A percentile compares a stretch with the other conserved stretches of the same genome.
phyloP scores from a whole-genome alignment of 2,329 filamentous ascomycete species.

The Rhinocladiella similis region DNA sequence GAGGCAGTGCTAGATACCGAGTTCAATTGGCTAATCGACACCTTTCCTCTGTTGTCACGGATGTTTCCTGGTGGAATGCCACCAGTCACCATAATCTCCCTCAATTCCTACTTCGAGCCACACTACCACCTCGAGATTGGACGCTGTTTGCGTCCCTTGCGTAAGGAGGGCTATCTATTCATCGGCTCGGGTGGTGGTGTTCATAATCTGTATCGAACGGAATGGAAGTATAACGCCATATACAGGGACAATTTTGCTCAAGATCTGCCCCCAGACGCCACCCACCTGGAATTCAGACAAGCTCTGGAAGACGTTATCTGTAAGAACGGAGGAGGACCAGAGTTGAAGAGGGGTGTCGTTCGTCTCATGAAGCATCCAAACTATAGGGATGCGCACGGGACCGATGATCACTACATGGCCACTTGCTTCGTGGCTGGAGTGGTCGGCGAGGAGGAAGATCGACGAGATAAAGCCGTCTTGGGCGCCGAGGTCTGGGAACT shows the following conservation, averaged over 20 bases:
- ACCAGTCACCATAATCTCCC: slow-evolving; percentile 60
- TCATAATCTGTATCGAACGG: slow-evolving; percentile 69
- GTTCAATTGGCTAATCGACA: slow-evolving; percentile 73
- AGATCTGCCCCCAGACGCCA: slow-evolving; percentile 57
- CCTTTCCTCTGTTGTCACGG: slow-evolving; percentile 65
- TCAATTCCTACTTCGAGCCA: slow-evolving; percentile 57
- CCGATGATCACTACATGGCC: slow-evolving; percentile 70
- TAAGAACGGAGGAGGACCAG: slow-evolving; percentile 53
- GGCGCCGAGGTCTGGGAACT: slow-evolving; percentile 63
- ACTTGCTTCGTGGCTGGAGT: slow-evolving; percentile 63
- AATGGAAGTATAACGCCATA: slow-evolving; percentile 65
- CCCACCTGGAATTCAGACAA: slow-evolving; percentile 66
- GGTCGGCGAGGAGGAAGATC: slow-evolving; percentile 51
- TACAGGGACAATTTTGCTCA: slow-evolving; percentile 65
- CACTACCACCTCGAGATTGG: slow-evolving; percentile 60
- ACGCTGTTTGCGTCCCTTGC: slow-evolving; percentile 54
- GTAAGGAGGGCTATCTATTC: slow-evolving; percentile 57
- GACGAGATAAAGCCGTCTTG: slow-evolving; percentile 43
- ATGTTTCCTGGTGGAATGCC: slow-evolving; percentile 67
- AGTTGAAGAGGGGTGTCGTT: slow-evolving; percentile 56
- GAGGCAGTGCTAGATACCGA: slow-evolving; percentile 52
- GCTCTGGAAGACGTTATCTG: slow-evolving; percentile 61
- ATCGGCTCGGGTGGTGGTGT: slow-evolving; percentile 64
- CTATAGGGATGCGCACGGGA: slow-evolving; percentile 67
- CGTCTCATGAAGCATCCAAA: slow-evolving; percentile 67